A percentile compares a stretch with the other conserved stretches of the same genome.
Evolutionary conservation across 768 basidiomycete genomes (phyloP).

Genomic region (Chalciporus piperatus): DNA sequence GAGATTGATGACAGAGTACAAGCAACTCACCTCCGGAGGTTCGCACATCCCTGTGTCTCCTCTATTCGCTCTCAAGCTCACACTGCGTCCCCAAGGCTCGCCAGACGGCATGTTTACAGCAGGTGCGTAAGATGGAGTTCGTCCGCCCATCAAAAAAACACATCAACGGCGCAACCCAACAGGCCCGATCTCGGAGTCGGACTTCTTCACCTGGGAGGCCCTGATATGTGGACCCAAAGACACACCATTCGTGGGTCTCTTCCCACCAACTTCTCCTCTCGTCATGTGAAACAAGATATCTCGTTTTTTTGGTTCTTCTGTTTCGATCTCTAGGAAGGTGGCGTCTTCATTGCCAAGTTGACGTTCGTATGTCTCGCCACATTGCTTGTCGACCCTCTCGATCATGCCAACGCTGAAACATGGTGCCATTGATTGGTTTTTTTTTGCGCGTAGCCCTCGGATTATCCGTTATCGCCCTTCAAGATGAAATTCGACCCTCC

Average conservation of each 20-base stretch:
- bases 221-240: slow-evolving; percentile 92
- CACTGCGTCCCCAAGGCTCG: slow-evolving; percentile 51
- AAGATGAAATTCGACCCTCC: slow-evolving; percentile 99
- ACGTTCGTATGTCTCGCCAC: slow-evolving; percentile 71
- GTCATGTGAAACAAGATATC: background rate
- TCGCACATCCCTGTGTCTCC: slow-evolving; percentile 13
- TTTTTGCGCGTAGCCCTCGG: slow-evolving; percentile 56
- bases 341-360: slow-evolving; percentile 88
- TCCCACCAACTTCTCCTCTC: background rate
- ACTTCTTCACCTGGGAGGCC: slow-evolving; percentile 97
- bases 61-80: background rate
- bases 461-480: slow-evolving; percentile 98
- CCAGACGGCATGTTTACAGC: slow-evolving; percentile 98
- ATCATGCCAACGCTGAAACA: slow-evolving; percentile 4
- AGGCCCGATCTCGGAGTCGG: slow-evolving; percentile 89
- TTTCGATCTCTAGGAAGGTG: slow-evolving; percentile 76
- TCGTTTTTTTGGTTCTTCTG: background rate
- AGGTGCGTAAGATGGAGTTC: slow-evolving; percentile 39
- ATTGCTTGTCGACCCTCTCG: background rate
- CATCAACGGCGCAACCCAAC: slow-evolving; percentile 4
- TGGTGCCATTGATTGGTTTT: background rate
- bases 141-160: background rate
- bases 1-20: slow-evolving; percentile 92
- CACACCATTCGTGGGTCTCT: slow-evolving; percentile 78
- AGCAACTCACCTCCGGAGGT: slow-evolving; percentile 80